Base-by-base conservation (phyloP, 306 rosid species). In the Fagus sylvatica region DNA sequence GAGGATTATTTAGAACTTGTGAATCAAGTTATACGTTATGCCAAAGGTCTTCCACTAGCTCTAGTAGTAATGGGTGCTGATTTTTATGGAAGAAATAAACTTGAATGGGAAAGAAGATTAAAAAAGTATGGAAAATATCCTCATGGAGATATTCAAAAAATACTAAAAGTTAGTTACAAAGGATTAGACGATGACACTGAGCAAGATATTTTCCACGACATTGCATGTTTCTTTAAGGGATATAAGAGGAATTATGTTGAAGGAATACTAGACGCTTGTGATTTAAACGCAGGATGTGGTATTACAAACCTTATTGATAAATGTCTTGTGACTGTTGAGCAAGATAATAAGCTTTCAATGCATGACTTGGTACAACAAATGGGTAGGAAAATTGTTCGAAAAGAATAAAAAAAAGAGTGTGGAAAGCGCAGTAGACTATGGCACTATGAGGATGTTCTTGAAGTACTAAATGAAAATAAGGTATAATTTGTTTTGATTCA, bases 291-390 rank as follows among this genome's bases (percentile, higher is more conserved):
- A 60, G 8, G 6, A 0, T 43, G 51, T 12, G 51, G 72, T 0
- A 46, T 62, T 1, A 11, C 28, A 13, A 2, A 28, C n/a, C 78
- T 75, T 6, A 33, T 61, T 7, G 49, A 75, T 4, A 75, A 48
- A 5, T 61, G 19, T 59, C 77, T 56, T 13, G 16, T 74, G 42
- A 74, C 36, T 4, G 6, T 74, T 6, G 28, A 22, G 13, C 34
- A 4, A 13, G 0, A 4, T 3, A 22, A 3, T 7, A 2, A 0
- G 0, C 46, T 80, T 13, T 2, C 0, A 16, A 75, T 83, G 87
- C 87, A 83, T 37, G 71, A 78, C 32, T 72, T 78, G 77, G 28
- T 78, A 4, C 75, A 83, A 37, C 37, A 76, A 42, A 69, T 85
- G 78, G 88, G 84, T 1, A 64, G 49, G 61, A 69, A 75, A 71